These are phyloP conservation scores for Crucihimalaya himalaica DNA, from an alignment of 345 rosid species.

Conservation along the genomic window DNA sequence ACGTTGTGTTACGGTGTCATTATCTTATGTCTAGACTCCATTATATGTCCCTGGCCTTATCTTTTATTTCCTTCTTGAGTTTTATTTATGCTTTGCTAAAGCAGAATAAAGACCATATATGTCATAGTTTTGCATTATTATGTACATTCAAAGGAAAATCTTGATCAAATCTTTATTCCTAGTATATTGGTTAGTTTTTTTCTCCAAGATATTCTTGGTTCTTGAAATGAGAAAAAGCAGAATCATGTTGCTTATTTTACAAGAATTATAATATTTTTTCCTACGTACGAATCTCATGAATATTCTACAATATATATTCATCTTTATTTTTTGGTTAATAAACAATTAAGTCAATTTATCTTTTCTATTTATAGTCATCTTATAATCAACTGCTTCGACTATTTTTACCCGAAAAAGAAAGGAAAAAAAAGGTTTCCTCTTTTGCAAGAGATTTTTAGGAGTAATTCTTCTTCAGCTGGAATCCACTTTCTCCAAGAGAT, in stretches of 20 bases:
- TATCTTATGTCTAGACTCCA: not conserved
- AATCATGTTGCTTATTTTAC: constrained; percentile 21
- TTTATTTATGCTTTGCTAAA: not conserved
- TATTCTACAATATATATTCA: not conserved
- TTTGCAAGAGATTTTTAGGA: not conserved
- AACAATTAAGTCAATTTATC: not conserved
- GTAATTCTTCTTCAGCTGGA: not conserved
- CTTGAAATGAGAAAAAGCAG: constrained; percentile 19
- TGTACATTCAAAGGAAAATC: not conserved
- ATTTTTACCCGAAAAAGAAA: not conserved
- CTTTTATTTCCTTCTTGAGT: too few species aligned
- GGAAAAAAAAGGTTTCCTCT: not conserved
- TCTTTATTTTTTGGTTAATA: not conserved
- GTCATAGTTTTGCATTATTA: not conserved
- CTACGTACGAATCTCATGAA: not conserved
- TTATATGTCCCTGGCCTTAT: not conserved
- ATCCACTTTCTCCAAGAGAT: not conserved
- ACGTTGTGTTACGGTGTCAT: constrained; percentile 17
- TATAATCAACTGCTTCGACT: not conserved
- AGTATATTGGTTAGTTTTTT: not conserved
- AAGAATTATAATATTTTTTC: not conserved
- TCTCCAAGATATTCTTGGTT: constrained; percentile 7
- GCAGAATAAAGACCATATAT: not conserved
- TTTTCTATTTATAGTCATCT: not conserved
- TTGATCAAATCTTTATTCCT: not conserved